These are phyloP conservation scores for Pseudoturritis turrita DNA, from an alignment of 345 rosid genomes.

Conservation along the genomic window DNA sequence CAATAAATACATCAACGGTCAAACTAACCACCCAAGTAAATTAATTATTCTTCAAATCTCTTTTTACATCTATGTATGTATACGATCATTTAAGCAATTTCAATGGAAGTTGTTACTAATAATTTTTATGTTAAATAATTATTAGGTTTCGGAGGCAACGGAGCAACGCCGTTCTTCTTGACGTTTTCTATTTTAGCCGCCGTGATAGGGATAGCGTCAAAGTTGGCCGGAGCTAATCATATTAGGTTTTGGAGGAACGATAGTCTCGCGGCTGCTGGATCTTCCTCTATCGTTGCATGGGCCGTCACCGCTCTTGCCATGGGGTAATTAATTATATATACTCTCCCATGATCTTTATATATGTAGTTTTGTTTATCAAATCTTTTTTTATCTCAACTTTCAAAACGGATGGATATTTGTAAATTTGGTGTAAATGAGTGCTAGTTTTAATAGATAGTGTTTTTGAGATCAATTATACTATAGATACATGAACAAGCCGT, in stretches of 20 bases:
- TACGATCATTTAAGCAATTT: neutral
- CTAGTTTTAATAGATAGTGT: no score
- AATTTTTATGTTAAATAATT: neutral
- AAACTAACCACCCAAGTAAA: conserved; percentile 76
- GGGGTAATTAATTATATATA: conserved; percentile 39
- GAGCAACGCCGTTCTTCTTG: conserved; percentile 79
- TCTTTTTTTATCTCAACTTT: no score
- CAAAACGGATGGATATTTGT: no score
- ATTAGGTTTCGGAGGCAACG: conserved; percentile 83
- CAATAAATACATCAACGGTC: conserved; percentile 68
- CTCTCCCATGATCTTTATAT: no score
- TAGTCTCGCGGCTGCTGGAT: conserved; percentile 73
- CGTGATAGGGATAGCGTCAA: conserved; percentile 64
- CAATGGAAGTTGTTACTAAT: neutral
- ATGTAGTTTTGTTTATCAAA: no score
- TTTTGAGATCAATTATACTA: no score
- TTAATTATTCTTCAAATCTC: neutral
- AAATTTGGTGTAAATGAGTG: no score
- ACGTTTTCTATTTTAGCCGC: conserved; percentile 55
- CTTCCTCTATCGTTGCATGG: conserved; percentile 68
- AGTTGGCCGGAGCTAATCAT: conserved; percentile 67
- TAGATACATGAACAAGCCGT: no score
- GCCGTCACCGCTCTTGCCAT: conserved; percentile 76
- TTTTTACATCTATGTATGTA: neutral
- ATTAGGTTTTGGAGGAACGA: conserved; percentile 78